phyloP scores from a whole-genome alignment of 805 yeast genomes.

The Blastobotrys attinorum region DNA sequence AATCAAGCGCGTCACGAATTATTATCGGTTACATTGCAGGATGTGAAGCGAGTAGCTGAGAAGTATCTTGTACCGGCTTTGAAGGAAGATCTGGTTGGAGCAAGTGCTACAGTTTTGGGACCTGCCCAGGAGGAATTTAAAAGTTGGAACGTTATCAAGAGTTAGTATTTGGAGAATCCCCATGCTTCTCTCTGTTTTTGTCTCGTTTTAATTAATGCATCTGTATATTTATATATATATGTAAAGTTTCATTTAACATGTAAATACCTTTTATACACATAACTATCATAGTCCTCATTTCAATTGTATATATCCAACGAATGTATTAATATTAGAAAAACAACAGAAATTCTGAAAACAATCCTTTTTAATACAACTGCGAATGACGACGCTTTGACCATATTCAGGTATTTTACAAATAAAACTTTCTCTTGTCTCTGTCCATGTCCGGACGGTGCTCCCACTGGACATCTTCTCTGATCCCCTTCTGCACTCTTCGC shows the following conservation, averaged over 20 bases:
- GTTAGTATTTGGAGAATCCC: conserved; percentile 4
- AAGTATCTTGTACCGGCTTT: conserved; percentile 40
- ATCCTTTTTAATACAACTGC: too few species aligned
- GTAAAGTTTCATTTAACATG: neutral
- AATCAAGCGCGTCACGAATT: conserved; percentile 72
- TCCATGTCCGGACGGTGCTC: conserved; percentile 96
- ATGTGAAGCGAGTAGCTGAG: conserved; percentile 58
- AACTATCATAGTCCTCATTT: too few species aligned
- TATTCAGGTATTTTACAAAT: conserved; percentile 44
- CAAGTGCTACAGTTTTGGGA: neutral
- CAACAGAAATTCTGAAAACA: conserved; percentile 1
- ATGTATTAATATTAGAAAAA: too few species aligned
- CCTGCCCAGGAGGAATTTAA: neutral
- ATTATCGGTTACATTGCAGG: conserved; percentile 55
- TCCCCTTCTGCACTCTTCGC: conserved; percentile 84
- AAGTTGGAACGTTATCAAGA: conserved; percentile 5
- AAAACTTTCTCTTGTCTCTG: conserved; percentile 87
- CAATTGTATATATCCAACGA: too few species aligned
- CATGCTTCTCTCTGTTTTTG: too few species aligned
- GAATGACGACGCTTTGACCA: neutral
- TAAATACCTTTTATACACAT: neutral
- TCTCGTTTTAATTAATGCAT: too few species aligned
- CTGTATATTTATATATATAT: neutral
- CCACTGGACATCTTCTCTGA: conserved; percentile 91
- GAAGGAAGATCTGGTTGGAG: neutral